Percentiles rank a stretch among this genome's conserved stretches.
Conservation (phyloP, 1,139 yeast species). For the Martiniozyma asiatica region DNA sequence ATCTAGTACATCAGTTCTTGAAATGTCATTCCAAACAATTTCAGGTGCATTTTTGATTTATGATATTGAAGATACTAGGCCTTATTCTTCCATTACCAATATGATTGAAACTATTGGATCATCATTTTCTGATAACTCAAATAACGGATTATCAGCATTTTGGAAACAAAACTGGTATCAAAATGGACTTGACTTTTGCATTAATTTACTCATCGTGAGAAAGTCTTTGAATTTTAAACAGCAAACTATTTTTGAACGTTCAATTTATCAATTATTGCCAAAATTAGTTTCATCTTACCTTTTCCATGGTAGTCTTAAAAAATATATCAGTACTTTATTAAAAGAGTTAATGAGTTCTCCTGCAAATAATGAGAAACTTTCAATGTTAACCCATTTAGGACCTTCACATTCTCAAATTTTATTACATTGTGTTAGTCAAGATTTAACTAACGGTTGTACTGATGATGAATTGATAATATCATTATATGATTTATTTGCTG, state of each 20-base stretch:
- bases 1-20: slow-evolving; percentile 38
- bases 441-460: slow-evolving; percentile 49
- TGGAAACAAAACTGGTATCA: slow-evolving; percentile 34
- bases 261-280: slow-evolving; percentile 45
- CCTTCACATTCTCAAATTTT: slow-evolving; percentile 47
- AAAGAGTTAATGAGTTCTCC: slow-evolving; percentile 49
- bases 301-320: slow-evolving; percentile 35
- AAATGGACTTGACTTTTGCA: slow-evolving; percentile 30
- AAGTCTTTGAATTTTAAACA: slow-evolving; percentile 29
- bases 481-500: slow-evolving; percentile 61
- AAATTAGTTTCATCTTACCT: slow-evolving; percentile 50
- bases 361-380: slow-evolving; percentile 57
- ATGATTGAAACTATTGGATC: slow-evolving; percentile 38
- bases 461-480: slow-evolving; percentile 43
- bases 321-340: slow-evolving; percentile 43
- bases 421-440: slow-evolving; percentile 44
- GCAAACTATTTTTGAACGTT: slow-evolving; percentile 57
- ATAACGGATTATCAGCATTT: slow-evolving; percentile 31
- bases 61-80: slow-evolving; percentile 38
- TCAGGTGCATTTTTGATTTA: slow-evolving; percentile 46
- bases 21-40: slow-evolving; percentile 37
- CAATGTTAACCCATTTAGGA: slow-evolving; percentile 73
- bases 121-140: slow-evolving; percentile 25
- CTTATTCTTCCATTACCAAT: slow-evolving; percentile 44
- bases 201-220: slow-evolving; percentile 41